These are phyloP conservation scores for Linderniella brevidens DNA, from an alignment of 257 asterid genomes.

Conservation along the genomic window DNA sequence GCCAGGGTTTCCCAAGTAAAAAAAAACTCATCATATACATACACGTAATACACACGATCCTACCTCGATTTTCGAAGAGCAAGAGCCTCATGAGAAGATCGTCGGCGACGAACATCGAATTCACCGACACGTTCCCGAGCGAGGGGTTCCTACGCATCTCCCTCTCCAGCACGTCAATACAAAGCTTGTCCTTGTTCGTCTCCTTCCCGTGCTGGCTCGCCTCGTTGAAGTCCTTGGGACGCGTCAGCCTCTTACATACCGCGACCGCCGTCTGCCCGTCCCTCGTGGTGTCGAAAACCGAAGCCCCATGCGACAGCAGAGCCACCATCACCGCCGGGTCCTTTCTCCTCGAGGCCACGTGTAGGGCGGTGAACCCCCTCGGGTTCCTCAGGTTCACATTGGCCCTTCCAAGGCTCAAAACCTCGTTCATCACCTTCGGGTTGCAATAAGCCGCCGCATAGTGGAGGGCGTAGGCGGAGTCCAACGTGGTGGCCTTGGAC, in stretches of 20 bases:
- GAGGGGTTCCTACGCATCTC: constrained; percentile 56
- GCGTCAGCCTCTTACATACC: constrained; percentile 52
- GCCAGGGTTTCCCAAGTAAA: too few species aligned
- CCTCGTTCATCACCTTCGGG: constrained; percentile 44
- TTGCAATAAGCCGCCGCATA: constrained; percentile 80
- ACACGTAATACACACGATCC: too few species aligned
- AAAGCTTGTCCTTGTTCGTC: constrained; percentile 46
- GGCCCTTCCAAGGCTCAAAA: constrained; percentile 34
- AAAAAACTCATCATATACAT: too few species aligned
- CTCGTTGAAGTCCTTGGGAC: constrained; percentile 59
- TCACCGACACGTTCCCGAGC: constrained; percentile 29
- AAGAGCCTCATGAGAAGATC: constrained; percentile 71
- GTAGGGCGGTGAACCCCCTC: constrained; percentile 66
- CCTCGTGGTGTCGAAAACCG: constrained; percentile 34
- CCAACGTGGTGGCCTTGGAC: constrained; percentile 56
- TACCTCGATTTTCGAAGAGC: constrained; percentile 82
- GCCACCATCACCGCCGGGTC: constrained; percentile 43
- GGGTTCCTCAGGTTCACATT: constrained; percentile 48
- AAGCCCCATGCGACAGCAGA: constrained; percentile 42
- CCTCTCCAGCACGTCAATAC: constrained; percentile 62
- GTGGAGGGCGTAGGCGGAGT: constrained; percentile 62
- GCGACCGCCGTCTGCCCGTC: constrained; percentile 61
- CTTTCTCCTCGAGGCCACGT: constrained; percentile 83
- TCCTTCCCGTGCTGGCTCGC: constrained; percentile 43
- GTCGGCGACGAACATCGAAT: constrained; percentile 50